A percentile compares a stretch with the other conserved stretches of the same genome.
phyloP scores from a whole-genome alignment of 108 stramenopile species.

The Pseudonitzschia pungens region DNA sequence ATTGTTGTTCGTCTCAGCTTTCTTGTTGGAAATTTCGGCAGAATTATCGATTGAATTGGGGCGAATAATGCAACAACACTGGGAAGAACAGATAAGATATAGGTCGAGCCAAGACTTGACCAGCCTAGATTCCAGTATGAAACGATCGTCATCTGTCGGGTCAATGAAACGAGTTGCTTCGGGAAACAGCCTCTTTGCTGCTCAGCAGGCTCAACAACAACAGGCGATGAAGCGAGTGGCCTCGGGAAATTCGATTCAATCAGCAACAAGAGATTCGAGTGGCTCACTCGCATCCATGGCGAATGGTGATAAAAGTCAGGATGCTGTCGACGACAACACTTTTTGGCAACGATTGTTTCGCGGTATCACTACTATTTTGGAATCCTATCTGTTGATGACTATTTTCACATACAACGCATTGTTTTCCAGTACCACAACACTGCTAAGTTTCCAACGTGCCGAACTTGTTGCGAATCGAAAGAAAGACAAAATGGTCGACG shows the following conservation, averaged over 20 bases:
- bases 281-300: constrained; percentile 3
- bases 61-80: constrained; percentile 83
- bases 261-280: not conserved
- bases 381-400: constrained; percentile 80
- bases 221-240: constrained; percentile 30
- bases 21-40: constrained; percentile 73
- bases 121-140: constrained; percentile 62
- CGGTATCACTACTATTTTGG: constrained; percentile 81
- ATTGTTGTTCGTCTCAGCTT: constrained; percentile 68
- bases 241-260: constrained; percentile 29
- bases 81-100: constrained; percentile 78
- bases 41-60: constrained; percentile 83
- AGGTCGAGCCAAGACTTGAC: constrained; percentile 64
- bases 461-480: constrained; percentile 76
- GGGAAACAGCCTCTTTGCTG: constrained; percentile 54
- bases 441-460: constrained; percentile 87
- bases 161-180: constrained; percentile 86
- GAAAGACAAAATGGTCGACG: constrained; percentile 26
- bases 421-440: constrained; percentile 73
- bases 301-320: constrained; percentile 23
- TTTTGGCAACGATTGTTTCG: constrained; percentile 83
- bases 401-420: constrained; percentile 93
- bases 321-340: constrained; percentile 61
- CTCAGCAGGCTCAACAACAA: constrained; percentile 5
- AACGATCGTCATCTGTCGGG: constrained; percentile 61